Evolutionary conservation across 192 early-diverging fungal genomes (phyloP).

Genomic region (Backusella tuberculispora): DNA sequence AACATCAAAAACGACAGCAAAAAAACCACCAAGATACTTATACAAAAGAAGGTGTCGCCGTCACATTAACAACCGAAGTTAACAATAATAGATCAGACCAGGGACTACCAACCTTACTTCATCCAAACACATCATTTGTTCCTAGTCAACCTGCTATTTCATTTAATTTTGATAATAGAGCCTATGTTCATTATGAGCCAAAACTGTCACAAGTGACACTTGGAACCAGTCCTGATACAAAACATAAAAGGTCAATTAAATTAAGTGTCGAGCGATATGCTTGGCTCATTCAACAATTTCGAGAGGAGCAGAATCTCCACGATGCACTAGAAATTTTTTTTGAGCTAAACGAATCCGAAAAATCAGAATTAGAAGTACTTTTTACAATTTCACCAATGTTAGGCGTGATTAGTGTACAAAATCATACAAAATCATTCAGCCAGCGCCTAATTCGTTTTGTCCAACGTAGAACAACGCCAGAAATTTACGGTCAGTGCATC

Average conservation of each 20-base stretch:
- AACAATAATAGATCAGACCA: background rate
- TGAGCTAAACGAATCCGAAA: background rate
- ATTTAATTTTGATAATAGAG: background rate
- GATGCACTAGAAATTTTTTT: background rate
- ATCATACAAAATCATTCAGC: slow-evolving; percentile 14
- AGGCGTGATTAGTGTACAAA: slow-evolving; percentile 11
- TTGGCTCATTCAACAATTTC: slow-evolving; percentile 33
- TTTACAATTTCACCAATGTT: slow-evolving; percentile 17
- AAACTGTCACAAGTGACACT: slow-evolving; percentile 11
- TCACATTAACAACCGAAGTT: slow-evolving; percentile 19
- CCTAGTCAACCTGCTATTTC: background rate
- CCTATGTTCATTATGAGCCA: slow-evolving; percentile 21
- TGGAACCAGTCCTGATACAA: slow-evolving; percentile 24
- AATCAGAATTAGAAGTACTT: background rate
- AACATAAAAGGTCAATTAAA: slow-evolving; percentile 9
- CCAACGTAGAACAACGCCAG: slow-evolving; percentile 8
- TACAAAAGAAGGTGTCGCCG: slow-evolving; percentile 5
- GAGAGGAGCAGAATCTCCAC: slow-evolving; percentile 32
- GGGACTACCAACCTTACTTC: background rate
- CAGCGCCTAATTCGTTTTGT: slow-evolving; percentile 18
- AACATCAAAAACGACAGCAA: slow-evolving; percentile 6
- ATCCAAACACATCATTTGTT: background rate
- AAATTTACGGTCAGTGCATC: slow-evolving; percentile 4
- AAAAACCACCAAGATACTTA: background rate
- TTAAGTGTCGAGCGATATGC: slow-evolving; percentile 27